A percentile compares a stretch with the other conserved stretches of the same genome.
phyloP scores from a whole-genome alignment of 2,329 filamentous ascomycete genomes.

The Aureobasidium sp. region DNA sequence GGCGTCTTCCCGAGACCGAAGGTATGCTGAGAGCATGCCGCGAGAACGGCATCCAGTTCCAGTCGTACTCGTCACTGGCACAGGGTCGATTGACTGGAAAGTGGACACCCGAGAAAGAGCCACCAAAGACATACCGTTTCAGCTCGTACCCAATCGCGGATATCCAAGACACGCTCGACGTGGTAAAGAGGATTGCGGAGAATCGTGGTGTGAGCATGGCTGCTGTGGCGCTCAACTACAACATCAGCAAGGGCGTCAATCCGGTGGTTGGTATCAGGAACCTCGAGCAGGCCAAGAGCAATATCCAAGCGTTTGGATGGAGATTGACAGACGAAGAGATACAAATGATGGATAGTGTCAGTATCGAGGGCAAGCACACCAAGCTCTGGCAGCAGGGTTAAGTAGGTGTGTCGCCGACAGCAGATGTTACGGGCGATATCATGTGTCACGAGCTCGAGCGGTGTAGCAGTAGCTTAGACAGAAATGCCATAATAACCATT shows the following conservation, averaged over 20 bases:
- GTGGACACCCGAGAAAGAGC: conserved; percentile 43
- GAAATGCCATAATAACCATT: background rate
- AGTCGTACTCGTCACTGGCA: conserved; percentile 47
- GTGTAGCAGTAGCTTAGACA: background rate
- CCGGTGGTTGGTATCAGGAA: conserved; percentile 49
- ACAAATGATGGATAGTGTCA: conserved; percentile 44
- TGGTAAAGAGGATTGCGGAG: conserved; percentile 41
- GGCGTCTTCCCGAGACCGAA: conserved; percentile 44
- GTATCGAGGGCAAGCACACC: conserved; percentile 45
- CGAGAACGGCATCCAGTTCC: conserved; percentile 46
- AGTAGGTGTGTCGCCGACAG: background rate
- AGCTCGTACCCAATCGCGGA: conserved; percentile 50
- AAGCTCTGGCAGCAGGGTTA: conserved; percentile 48
- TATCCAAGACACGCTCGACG: conserved; percentile 43
- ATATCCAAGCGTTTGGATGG: conserved; percentile 47
- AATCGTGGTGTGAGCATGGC: conserved; percentile 38
- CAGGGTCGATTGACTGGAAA: conserved; percentile 47
- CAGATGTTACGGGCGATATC: background rate
- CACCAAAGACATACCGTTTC: conserved; percentile 42
- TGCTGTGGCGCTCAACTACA: conserved; percentile 51
- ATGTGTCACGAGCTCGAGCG: background rate
- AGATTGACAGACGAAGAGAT: conserved; percentile 47
- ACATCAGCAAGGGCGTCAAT: conserved; percentile 49
- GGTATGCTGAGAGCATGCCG: conserved; percentile 46
- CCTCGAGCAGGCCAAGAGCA: conserved; percentile 45